phyloP scores from a whole-genome alignment of 1,284 basidiomycete species.

The Cutaneotrichosporon mucoides region DNA sequence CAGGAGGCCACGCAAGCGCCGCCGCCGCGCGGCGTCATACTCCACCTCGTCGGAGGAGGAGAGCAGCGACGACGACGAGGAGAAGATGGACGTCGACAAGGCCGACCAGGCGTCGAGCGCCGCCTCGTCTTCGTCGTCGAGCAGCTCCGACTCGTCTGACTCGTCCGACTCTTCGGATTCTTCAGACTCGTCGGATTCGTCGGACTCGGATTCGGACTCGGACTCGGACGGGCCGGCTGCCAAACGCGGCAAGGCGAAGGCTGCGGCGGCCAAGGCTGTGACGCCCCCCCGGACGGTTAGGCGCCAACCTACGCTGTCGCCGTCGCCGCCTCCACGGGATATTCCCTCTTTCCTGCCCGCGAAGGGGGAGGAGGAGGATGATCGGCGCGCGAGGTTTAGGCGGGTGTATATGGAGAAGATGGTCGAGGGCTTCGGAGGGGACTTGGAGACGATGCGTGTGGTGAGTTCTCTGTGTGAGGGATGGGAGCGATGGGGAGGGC shows the following conservation, averaged over 20 bases:
- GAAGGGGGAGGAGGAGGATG: constrained; percentile 27
- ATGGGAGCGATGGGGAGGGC: neutral
- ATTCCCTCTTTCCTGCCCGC: constrained; percentile 20
- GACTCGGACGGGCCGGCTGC: constrained; percentile 19
- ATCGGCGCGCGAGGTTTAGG: constrained; percentile 37
- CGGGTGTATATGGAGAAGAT: constrained; percentile 48
- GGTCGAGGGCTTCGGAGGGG: constrained; percentile 46
- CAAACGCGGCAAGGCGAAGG: constrained; percentile 13
- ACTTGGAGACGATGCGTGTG: constrained; percentile 43
- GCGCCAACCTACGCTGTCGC: constrained; percentile 20
- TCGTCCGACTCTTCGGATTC: constrained; percentile 25
- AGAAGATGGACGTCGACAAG: constrained; percentile 26
- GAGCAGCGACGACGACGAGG: constrained; percentile 10
- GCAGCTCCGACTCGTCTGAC: constrained; percentile 11
- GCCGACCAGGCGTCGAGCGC: constrained; percentile 7
- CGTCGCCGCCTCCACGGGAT: constrained; percentile 20
- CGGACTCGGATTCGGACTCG: constrained; percentile 27
- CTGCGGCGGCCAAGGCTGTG: neutral
- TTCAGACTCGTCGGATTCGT: constrained; percentile 17
- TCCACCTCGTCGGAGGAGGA: constrained; percentile 25
- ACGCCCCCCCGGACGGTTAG: neutral
- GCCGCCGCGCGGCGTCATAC: constrained; percentile 36
- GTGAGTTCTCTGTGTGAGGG: constrained; percentile 24
- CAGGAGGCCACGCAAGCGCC: constrained; percentile 29
- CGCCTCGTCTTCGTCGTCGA: constrained; percentile 22